phyloP scores from a whole-genome alignment of 2,329 filamentous ascomycete genomes.

The Beauveria varroae region DNA sequence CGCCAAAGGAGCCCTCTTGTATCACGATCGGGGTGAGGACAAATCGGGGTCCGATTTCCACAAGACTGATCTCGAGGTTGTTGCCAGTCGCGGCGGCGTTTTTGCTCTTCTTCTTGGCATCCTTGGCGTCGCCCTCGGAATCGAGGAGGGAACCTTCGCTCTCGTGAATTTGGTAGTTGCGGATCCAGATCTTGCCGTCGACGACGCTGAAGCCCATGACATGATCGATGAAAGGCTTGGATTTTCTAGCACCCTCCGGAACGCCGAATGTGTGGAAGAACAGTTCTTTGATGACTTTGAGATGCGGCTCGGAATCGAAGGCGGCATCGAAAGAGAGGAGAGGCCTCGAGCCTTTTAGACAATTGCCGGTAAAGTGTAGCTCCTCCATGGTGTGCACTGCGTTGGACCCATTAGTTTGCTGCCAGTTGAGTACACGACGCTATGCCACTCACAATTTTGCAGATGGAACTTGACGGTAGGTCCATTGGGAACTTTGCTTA shows the following conservation, averaged over 20 bases:
- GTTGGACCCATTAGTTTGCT: slow-evolving; percentile 17
- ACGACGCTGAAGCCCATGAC: slow-evolving; percentile 88
- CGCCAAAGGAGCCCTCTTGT: slow-evolving; percentile 88
- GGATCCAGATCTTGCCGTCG: slow-evolving; percentile 92
- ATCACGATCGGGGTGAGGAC: slow-evolving; percentile 93
- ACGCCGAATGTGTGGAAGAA: slow-evolving; percentile 89
- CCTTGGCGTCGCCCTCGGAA: slow-evolving; percentile 34
- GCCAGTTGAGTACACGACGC: not conserved
- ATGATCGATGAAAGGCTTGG: slow-evolving; percentile 94
- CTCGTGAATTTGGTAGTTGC: slow-evolving; percentile 89
- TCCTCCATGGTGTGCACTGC: slow-evolving; percentile 93
- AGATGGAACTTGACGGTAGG: slow-evolving; percentile 62
- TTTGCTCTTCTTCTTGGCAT: slow-evolving; percentile 31
- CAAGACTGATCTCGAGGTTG: slow-evolving; percentile 70
- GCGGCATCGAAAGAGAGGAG: slow-evolving; percentile 84
- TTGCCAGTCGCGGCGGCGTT: slow-evolving; percentile 55
- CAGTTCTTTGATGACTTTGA: slow-evolving; percentile 80
- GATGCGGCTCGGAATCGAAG: slow-evolving; percentile 76
- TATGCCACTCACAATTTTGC: slow-evolving; percentile 55
- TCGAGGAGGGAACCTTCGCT: slow-evolving; percentile 54
- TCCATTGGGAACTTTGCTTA: slow-evolving; percentile 76
- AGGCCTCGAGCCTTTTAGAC: slow-evolving; percentile 84
- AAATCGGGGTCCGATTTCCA: slow-evolving; percentile 91
- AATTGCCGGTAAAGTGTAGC: slow-evolving; percentile 94
- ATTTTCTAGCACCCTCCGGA: slow-evolving; percentile 76